phyloP scores from a whole-genome alignment of 2,329 filamentous ascomycete genomes.

The Byssoonygena ceratinophila region DNA sequence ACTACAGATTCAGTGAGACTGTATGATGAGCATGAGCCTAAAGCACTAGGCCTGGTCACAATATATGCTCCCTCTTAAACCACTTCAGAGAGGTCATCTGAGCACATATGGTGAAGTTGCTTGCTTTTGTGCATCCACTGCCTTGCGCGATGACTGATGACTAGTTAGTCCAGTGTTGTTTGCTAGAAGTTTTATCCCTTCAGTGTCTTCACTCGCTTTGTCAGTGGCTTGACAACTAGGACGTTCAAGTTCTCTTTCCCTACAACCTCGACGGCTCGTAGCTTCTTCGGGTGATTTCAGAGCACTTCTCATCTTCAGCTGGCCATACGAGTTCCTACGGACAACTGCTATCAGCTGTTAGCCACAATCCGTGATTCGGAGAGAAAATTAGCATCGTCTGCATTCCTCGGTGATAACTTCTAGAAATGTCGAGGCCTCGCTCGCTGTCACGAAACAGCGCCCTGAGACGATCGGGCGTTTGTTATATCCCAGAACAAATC shows the following conservation, averaged over 20 bases:
- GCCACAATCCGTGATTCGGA: not conserved
- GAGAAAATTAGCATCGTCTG: not conserved
- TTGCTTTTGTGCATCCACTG: not conserved
- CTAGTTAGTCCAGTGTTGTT: not conserved
- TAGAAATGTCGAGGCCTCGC: not conserved
- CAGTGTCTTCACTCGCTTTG: not conserved
- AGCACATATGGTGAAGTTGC: not conserved
- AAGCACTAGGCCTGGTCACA: too few relatives aligned
- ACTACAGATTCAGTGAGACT: not conserved
- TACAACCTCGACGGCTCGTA: not conserved
- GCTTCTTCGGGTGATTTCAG: not conserved
- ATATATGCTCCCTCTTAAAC: not conserved
- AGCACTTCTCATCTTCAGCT: not conserved
- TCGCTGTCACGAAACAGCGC: not conserved
- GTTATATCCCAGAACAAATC: conserved; percentile 15
- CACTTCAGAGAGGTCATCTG: not conserved
- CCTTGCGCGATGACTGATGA: not conserved
- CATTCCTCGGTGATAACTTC: not conserved
- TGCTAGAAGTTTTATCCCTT: not conserved
- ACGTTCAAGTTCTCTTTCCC: not conserved
- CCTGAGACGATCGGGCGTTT: not conserved
- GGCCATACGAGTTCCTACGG: too few relatives aligned
- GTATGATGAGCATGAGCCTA: not conserved
- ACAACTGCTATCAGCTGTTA: not conserved
- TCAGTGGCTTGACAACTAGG: not conserved